These are phyloP conservation scores for Trichoderma parareesei DNA, from an alignment of 495 filamentous ascomycete genomes.

Conservation along the genomic window DNA sequence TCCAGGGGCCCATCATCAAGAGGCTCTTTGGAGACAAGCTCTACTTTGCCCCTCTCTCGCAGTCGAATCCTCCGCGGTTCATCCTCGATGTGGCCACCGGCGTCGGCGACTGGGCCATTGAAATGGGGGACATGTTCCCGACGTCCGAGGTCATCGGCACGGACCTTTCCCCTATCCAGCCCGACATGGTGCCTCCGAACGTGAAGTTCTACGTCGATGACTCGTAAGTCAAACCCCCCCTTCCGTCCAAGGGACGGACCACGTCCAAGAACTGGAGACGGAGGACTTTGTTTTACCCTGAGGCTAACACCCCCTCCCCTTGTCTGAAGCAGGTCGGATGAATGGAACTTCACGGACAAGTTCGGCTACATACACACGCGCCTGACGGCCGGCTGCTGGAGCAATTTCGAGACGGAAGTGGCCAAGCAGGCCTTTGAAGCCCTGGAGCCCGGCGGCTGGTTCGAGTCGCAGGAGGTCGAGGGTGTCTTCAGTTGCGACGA, in stretches of 20 bases:
- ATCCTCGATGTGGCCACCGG: constrained; percentile 65
- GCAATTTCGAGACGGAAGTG: constrained; percentile 40
- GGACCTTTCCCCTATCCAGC: constrained; percentile 45
- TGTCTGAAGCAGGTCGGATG: constrained; percentile 16
- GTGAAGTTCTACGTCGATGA: constrained; percentile 46
- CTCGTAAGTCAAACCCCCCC: constrained; percentile 18
- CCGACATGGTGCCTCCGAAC: constrained; percentile 40
- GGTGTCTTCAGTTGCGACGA: constrained; percentile 7
- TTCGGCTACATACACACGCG: constrained; percentile 58
- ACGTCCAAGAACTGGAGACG: no score
- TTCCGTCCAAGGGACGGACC: no score
- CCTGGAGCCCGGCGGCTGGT: constrained; percentile 22
- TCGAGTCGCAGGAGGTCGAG: constrained; percentile 23
- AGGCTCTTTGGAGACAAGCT: constrained; percentile 49
- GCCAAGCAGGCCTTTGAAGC: constrained; percentile 20
- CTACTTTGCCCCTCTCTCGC: constrained; percentile 47
- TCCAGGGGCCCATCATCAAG: constrained; percentile 59
- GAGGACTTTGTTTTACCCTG: no score
- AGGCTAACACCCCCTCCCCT: neutral
- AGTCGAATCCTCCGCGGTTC: constrained; percentile 39
- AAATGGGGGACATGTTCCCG: constrained; percentile 51
- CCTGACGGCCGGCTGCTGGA: constrained; percentile 42
- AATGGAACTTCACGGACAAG: constrained; percentile 36
- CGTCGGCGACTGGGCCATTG: constrained; percentile 65
- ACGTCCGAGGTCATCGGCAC: constrained; percentile 44